Base-by-base conservation (phyloP, 192 early-diverging fungal species). In the Coemansia sp. region DNA sequence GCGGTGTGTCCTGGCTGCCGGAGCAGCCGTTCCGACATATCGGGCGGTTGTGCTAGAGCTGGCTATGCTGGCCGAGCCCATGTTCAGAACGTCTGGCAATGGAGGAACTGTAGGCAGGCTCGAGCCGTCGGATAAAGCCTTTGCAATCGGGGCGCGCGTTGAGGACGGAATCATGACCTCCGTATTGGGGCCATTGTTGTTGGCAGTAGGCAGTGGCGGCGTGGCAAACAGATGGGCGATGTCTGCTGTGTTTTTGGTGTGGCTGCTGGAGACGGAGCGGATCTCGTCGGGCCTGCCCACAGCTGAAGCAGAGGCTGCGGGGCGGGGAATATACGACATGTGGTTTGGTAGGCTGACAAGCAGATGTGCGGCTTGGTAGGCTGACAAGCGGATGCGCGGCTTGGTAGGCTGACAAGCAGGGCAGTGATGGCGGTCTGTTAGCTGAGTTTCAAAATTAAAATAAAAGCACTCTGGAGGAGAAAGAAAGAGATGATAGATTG, bases 201-300 rank as follows among this genome's bases (percentile, higher is more conserved):
- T 62, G 38, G 43, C 44, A 30, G 8, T 55, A 61, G 23, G 35
- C 5, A 26, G 38, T 7, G n/a, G 38, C 52, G 60, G 20, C 10
- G 46, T 48, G 15, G 49, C 53, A 38, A 52, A 45, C 48, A 53
- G n/a, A 39, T 60, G 56, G 23, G 51, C 48, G 2, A 45, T 9
- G 4, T 36, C 51, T 30, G 59, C 38, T 35, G 67, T 41, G 60
- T 59, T 71, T 48, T 63, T 65, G 68, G 72, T 59, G 66, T 63
- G 66, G 45, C 36, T 56, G 45, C 69, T 69, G 46, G 56, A 41
- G 12, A 52, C 36, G 9, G 67, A 55, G 34, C 55, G 71, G 26
- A 76, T 49, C 64, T 81, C 78, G 36, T 81, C 78, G 39, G 73
- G 73, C 44, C 78, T 60, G 38, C 78, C 78, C 8, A 45, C 60